Conservation (phyloP, 495 filamentous ascomycete species). For the Penicillium ucsense region DNA sequence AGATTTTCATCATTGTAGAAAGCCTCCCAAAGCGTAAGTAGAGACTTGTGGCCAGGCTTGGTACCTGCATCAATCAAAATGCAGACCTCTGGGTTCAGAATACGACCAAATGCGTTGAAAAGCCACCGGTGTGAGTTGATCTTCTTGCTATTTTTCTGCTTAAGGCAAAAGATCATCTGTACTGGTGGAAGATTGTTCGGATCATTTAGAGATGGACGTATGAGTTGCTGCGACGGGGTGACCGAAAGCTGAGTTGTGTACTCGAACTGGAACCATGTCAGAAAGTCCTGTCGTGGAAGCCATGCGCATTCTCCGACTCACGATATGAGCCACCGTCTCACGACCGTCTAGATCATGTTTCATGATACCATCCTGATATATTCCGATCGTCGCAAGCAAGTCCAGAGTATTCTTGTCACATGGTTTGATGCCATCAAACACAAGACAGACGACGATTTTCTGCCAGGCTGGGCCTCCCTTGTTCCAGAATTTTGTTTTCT, state of each 20-base stretch:
- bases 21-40: constrained; percentile 87
- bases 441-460: constrained; percentile 93
- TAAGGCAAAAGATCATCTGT: constrained; percentile 50
- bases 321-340: constrained; percentile 88
- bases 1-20: constrained; percentile 99
- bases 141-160: constrained; percentile 48
- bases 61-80: constrained; percentile 94
- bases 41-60: constrained; percentile 80
- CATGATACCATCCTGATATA: constrained; percentile 96
- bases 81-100: constrained; percentile 90
- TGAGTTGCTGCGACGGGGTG: constrained; percentile 6
- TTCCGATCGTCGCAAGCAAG: constrained; percentile 84
- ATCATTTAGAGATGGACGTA: constrained; percentile 8
- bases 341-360: constrained; percentile 96
- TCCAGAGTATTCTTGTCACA: constrained; percentile 93
- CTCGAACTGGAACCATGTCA: constrained; percentile 3
- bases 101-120: constrained; percentile 92
- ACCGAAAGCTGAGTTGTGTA: constrained; percentile 13
- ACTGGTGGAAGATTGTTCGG: constrained; percentile 33
- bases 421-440: constrained; percentile 96
- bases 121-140: constrained; percentile 99
- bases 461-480: constrained; percentile 98
- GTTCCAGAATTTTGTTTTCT: constrained; percentile 98
- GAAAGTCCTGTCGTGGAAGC: background rate
- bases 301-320: constrained; percentile 19